A percentile compares a stretch with the other conserved stretches of the same genome.
Conservation (phyloP, 345 rosid genomes). For the Syzygium aqueum region DNA sequence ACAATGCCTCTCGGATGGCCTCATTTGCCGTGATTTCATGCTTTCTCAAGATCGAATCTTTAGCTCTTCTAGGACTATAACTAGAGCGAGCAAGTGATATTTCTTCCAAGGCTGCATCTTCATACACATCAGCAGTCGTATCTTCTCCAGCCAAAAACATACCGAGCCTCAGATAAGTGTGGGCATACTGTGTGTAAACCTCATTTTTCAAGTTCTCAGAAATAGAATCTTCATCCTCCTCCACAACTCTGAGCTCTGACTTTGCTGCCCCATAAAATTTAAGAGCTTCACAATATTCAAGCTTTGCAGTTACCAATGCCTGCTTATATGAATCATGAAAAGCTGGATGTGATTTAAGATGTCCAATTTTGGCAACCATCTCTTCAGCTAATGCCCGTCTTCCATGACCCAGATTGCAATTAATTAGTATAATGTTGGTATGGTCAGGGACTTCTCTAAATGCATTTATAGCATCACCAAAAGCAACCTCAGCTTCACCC, state of each 20-base stretch:
- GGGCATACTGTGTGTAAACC: conserved; percentile 75
- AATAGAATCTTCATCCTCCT: conserved; percentile 13
- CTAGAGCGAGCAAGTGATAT: background rate
- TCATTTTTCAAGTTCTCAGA: conserved; percentile 48
- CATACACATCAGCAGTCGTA: conserved; percentile 44
- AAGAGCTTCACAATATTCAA: conserved; percentile 70
- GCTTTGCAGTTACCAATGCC: conserved; percentile 54
- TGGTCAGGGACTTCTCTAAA: conserved; percentile 73
- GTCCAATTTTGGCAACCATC: conserved; percentile 57
- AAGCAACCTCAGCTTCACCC: conserved; percentile 65
- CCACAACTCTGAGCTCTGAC: conserved; percentile 39
- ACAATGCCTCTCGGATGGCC: conserved; percentile 83
- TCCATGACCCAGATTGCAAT: conserved; percentile 91
- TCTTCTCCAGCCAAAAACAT: conserved; percentile 80
- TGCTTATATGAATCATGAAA: conserved; percentile 45
- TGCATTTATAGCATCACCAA: conserved; percentile 68
- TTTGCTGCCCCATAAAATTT: conserved; percentile 73
- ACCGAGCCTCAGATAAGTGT: conserved; percentile 84
- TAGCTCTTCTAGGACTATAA: conserved; percentile 18
- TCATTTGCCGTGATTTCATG: conserved; percentile 78
- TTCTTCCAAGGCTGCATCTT: conserved; percentile 29
- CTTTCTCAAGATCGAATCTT: conserved; percentile 32
- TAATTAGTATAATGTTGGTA: conserved; percentile 62
- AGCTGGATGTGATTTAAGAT: conserved; percentile 31
- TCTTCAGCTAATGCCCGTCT: conserved; percentile 93